These are phyloP conservation scores for Pseudotulostoma volvatum DNA, from an alignment of 495 filamentous ascomycete genomes.

Conservation along the genomic window DNA sequence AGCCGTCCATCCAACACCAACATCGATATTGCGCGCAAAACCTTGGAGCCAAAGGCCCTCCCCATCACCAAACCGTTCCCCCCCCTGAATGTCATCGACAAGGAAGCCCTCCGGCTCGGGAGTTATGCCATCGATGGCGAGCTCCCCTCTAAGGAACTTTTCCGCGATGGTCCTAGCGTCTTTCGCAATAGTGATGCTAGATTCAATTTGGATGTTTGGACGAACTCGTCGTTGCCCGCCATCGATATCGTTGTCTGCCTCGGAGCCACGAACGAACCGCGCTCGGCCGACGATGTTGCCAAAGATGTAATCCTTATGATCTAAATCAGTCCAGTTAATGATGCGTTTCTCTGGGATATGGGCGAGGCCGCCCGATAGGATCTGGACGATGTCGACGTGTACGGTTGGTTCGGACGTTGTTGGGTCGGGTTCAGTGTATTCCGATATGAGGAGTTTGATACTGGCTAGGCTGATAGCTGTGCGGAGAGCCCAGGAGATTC, in stretches of 20 bases:
- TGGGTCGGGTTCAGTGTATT: constrained; percentile 37
- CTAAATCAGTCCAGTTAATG: constrained; percentile 52
- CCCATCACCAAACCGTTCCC: constrained; percentile 19
- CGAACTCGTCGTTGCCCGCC: constrained; percentile 24
- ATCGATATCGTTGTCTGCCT: constrained; percentile 19
- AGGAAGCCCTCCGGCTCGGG: constrained; percentile 20
- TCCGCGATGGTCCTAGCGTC: constrained; percentile 31
- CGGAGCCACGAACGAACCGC: constrained; percentile 31
- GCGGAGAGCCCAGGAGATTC: constrained; percentile 67
- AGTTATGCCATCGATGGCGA: constrained; percentile 18
- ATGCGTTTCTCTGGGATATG: constrained; percentile 56
- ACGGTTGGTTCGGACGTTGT: constrained; percentile 24
- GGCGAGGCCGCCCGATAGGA: constrained; percentile 55
- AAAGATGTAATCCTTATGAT: constrained; percentile 69
- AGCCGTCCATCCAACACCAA: constrained; percentile 27
- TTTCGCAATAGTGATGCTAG: constrained; percentile 22
- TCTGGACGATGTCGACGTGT: constrained; percentile 73
- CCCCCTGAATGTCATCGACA: constrained; percentile 13
- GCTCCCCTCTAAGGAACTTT: constrained; percentile 28
- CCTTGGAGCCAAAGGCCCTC: constrained; percentile 29
- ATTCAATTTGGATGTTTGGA: constrained; percentile 18
- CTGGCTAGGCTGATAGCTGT: constrained; percentile 57
- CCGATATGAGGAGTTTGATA: constrained; percentile 50
- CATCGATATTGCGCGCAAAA: constrained; percentile 26
- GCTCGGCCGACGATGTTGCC: constrained; percentile 49